Evolutionary conservation across 1,284 basidiomycete species (phyloP), one percentile per base, ranked within the genome.

Genomic region (Apiotrichum gamsii): DNA sequence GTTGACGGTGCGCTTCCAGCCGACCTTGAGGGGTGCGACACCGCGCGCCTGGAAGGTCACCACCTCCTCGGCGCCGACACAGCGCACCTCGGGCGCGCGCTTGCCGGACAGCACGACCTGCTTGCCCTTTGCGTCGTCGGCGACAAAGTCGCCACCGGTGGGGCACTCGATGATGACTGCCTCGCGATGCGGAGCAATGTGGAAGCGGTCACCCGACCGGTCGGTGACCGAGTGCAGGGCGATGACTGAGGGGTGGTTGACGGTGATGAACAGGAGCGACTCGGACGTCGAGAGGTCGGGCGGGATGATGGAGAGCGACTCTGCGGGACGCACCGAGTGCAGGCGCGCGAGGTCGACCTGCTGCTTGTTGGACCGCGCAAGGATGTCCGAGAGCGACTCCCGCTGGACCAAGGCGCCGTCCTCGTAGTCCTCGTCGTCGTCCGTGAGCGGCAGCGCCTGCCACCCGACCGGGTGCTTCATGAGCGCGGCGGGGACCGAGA

Each of bases 121-220:
- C 39, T 57, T 56, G 30, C 59, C 54, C 18, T 51, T 48, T n/a
- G n/a, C n/a, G 8, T 54, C 35, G 14, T 56, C 37, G 21, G 56
- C 51, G 6, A 59, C 51, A 44, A 72, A 65, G 14, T 61, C 51
- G 3, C 69, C 30, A 75, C 74, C 88, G 5, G 75, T 77, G 1
- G 90, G 90, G 65, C 90, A 95, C 18, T 87, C 85, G 9, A 83
- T 83, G 44, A 94, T 74, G 0, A 81, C 78, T n/a, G 87, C 77
- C 48, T 85, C 80, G n/a, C 78, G 75, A 15, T 82, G 79, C 34
- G 68, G 60, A 0, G 82, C 79, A 31, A 81, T 75, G 35, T 58
- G 86, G 69, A 64, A 85, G 75, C 54, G 81, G 79, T 61, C 79
- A 30, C 80, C 79, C 2, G 80, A 79, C n/a, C 76, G 72, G 64